Evolutionary conservation across 768 basidiomycete genomes (phyloP).

Genomic region (Tulasnella sp.): DNA sequence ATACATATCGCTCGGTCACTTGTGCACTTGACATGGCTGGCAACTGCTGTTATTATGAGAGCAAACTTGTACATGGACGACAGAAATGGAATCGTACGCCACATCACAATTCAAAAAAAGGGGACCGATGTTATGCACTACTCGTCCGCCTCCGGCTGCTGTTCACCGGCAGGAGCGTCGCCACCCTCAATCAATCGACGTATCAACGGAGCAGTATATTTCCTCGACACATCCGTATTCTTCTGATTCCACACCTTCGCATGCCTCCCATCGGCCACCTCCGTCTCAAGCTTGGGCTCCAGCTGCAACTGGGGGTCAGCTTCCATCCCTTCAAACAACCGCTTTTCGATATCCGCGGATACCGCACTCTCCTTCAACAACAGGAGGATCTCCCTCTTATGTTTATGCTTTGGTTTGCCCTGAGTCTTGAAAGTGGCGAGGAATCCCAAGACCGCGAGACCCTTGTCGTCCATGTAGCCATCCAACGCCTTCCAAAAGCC

Average conservation of each 20-base stretch:
- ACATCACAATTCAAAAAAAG: too few relatives aligned
- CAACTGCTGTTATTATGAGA: too few relatives aligned
- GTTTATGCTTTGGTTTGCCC: conserved; percentile 23
- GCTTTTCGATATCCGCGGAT: conserved; percentile 14
- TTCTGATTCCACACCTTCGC: conserved; percentile 55
- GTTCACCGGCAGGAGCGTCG: neutral
- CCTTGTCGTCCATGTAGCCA: conserved; percentile 56
- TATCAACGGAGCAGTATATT: conserved; percentile 55
- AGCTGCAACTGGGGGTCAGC: conserved; percentile 21
- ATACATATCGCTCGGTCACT: too few relatives aligned
- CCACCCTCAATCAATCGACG: conserved; percentile 45
- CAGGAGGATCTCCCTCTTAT: conserved; percentile 22
- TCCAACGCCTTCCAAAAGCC: conserved; percentile 34
- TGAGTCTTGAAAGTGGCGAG: conserved; percentile 56
- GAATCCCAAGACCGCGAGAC: conserved; percentile 61
- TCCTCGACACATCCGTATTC: conserved; percentile 52
- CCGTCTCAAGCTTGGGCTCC: conserved; percentile 10
- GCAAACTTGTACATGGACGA: too few relatives aligned
- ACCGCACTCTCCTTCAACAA: conserved; percentile 15
- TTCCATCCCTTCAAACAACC: conserved; percentile 19
- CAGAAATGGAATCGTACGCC: too few relatives aligned
- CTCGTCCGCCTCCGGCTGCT: too few relatives aligned
- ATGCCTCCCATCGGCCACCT: conserved; percentile 26
- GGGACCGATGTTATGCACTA: too few relatives aligned
- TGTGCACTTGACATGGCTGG: too few relatives aligned